phyloP scores from a whole-genome alignment of 352 stramenopile genomes.

The Phytopythium aichiense region DNA sequence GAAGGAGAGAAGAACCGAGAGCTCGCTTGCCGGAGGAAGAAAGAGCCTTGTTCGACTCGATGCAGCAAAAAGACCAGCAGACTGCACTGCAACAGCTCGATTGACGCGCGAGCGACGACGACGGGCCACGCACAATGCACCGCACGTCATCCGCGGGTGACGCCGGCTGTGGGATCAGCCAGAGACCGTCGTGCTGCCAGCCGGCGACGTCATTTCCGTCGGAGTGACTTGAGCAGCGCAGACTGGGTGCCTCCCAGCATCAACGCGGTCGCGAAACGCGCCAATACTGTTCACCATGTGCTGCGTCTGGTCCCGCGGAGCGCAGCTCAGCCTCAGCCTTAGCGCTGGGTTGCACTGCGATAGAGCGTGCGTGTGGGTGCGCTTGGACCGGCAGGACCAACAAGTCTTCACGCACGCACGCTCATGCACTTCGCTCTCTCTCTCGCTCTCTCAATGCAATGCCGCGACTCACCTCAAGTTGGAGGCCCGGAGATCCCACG shows the following conservation, averaged over 20 bases:
- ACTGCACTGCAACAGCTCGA: not conserved
- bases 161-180: not conserved
- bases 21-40: no score
- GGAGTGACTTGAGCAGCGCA: not conserved
- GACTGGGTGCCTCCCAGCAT: not conserved
- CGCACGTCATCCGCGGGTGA: not conserved
- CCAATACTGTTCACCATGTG: not conserved
- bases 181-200: not conserved
- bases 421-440: not conserved
- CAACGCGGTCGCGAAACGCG: not conserved
- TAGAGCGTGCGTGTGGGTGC: not conserved
- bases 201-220: not conserved
- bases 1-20: not conserved
- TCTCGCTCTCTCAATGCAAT: not conserved
- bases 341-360: not conserved
- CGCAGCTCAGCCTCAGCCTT: not conserved
- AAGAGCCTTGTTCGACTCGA: not conserved
- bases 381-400: not conserved
- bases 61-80: no score
- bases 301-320: not conserved
- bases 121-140: not conserved
- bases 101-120: not conserved
- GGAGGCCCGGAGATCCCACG: not conserved
- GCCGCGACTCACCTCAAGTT: conserved; percentile 1
- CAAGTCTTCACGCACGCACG: not conserved